These are phyloP conservation scores for Smallanthus sonchifolius DNA, from an alignment of 129 eudicot genomes.

Conservation along the genomic window DNA sequence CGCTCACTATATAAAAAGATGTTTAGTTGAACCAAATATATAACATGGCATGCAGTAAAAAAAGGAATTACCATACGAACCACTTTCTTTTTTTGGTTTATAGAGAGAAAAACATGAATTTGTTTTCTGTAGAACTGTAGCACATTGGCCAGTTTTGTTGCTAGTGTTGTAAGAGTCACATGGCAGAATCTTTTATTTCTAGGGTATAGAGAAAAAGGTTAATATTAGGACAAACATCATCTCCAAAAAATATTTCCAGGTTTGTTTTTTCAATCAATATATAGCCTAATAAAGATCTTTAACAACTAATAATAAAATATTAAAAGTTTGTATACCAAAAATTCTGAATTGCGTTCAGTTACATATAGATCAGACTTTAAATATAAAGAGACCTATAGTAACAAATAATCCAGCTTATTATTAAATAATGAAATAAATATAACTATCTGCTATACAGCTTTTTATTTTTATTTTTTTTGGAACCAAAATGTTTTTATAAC, in stretches of 20 bases:
- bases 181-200: slow-evolving; percentile 37
- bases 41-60: not conserved
- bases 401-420: too few species aligned
- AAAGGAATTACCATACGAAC: not conserved
- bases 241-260: not conserved
- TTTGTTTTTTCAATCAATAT: not conserved
- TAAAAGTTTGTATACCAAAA: not conserved
- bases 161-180: slow-evolving; percentile 34
- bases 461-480: too few species aligned
- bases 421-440: too few species aligned
- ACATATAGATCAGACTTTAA: not conserved
- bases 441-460: not conserved
- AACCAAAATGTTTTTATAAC: too few species aligned
- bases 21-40: slow-evolving; percentile 10
- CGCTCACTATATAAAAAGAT: not conserved
- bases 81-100: slow-evolving; percentile 5
- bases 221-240: slow-evolving; percentile 21
- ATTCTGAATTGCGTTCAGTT: not conserved
- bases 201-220: slow-evolving; percentile 18
- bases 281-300: not conserved
- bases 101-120: slow-evolving; percentile 26
- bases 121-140: slow-evolving; percentile 34
- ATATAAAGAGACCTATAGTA: not conserved
- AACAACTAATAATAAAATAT: not conserved
- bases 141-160: slow-evolving; percentile 27